Evolutionary conservation across 139 green algal species (phyloP), one percentile per base, ranked within the genome.

Genomic region (Picocystis salinarum): DNA sequence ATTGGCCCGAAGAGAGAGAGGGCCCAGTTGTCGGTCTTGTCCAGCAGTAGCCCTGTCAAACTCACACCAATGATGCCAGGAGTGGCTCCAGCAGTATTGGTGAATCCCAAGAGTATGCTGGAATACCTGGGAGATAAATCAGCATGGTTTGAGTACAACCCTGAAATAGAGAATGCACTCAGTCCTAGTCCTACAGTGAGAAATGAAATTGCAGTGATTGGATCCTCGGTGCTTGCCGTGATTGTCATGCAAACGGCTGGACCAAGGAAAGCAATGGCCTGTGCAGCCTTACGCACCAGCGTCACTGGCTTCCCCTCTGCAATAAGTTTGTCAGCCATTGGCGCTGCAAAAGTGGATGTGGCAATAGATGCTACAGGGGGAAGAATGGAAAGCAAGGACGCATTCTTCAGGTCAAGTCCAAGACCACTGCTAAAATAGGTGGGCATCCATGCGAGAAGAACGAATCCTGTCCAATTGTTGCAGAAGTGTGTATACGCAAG

Each of bases 381-480:
- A 34, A 93, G 55, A 34, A 92, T 60, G 13, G 79, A 77, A 15
- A 83, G 69, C 58, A 57, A 18, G 18, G 42, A 41, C 4, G 83
- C 83, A 10, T 73, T 58, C 6, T 64, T 65, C 15, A 94, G 58
- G 62, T 83, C 65, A 10, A 92, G 61, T 1, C 33, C 42, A n/a
- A 96, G 53, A 3, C 67, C 72, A 44, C 87, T 59, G 0, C 56
- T 79, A 48, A 93, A 94, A 67, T 91, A 96, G 7, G 80, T 89
- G 26, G 88, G 88, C 62, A 98, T 71, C 88, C 88, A 98, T 17
- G 88, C 75, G 42, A 92, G 64, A 67, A 96, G 82, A 12, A 74
- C 81, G 72, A 92, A 26, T 1, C 24, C 55, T 24, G 62, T 82
- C 82, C 85, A 95, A 66, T 96, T 94, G 59, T 93, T 85, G 66